A percentile compares a stretch with the other conserved stretches of the same genome.
phyloP scores from a whole-genome alignment of 2,329 filamentous ascomycete species.

The Ceratocystis smalleyi region DNA sequence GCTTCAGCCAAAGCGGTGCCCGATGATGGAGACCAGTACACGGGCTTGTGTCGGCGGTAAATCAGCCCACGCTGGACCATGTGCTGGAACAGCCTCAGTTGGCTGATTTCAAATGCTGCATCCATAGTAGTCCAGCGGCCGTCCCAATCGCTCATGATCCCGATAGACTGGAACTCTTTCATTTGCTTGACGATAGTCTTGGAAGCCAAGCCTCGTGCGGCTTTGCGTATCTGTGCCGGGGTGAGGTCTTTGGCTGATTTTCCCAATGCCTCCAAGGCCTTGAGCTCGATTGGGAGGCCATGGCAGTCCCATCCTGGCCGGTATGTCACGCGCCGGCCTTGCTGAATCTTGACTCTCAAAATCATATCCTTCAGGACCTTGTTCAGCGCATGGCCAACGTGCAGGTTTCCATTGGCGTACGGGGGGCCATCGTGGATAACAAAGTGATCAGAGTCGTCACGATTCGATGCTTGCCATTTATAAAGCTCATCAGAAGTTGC shows the following conservation, averaged over 20 bases:
- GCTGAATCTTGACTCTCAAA: constrained; percentile 61
- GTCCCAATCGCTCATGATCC: constrained; percentile 69
- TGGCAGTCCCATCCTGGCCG: constrained; percentile 96
- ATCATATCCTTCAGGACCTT: constrained; percentile 96
- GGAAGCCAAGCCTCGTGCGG: constrained; percentile 49
- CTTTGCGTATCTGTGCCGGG: constrained; percentile 43
- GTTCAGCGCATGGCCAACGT: constrained; percentile 89
- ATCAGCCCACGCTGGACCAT: constrained; percentile 61
- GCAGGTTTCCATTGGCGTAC: constrained; percentile 84
- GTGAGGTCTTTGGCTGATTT: constrained; percentile 27
- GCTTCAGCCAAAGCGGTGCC: constrained; percentile 68
- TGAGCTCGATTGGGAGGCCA: constrained; percentile 90
- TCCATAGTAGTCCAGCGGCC: constrained; percentile 68
- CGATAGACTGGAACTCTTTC: constrained; percentile 56
- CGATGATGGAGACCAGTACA: constrained; percentile 75
- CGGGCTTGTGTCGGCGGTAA: constrained; percentile 64
- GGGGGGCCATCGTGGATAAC: constrained; percentile 89
- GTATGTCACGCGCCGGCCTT: constrained; percentile 61
- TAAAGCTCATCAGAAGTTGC: constrained; percentile 80
- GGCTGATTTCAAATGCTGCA: constrained; percentile 53
- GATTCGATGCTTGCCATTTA: constrained; percentile 56
- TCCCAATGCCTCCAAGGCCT: constrained; percentile 51
- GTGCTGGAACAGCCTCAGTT: constrained; percentile 58
- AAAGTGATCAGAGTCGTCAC: constrained; percentile 47
- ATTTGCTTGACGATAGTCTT: constrained; percentile 59